phyloP scores from a whole-genome alignment of 768 basidiomycete species.

The Lentinula boryana region DNA sequence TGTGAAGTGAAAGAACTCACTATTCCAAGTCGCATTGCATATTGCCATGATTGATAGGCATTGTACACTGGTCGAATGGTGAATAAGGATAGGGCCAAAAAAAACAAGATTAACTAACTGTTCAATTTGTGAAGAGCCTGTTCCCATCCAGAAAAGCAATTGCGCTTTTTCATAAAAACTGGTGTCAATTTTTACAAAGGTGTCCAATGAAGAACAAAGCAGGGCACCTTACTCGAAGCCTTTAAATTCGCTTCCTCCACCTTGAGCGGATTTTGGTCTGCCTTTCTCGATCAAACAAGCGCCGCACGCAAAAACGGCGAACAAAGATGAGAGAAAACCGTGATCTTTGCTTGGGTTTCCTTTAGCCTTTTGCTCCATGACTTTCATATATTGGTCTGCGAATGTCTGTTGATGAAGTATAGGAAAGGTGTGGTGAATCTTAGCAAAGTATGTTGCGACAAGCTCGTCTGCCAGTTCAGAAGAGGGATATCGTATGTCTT shows the following conservation, averaged over 20 bases:
- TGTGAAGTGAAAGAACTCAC: not conserved
- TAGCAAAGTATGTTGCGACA: conserved; percentile 11
- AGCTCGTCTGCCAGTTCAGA: conserved; percentile 12
- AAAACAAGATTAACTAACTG: conserved; percentile 7
- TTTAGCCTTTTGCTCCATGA: conserved; percentile 8
- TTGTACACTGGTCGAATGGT: conserved; percentile 9
- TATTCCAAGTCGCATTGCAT: conserved; percentile 16
- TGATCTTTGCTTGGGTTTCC: conserved; percentile 9
- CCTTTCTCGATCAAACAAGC: conserved; percentile 7
- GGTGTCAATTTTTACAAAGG: not conserved
- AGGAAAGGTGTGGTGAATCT: conserved; percentile 14
- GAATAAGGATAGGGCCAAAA: not conserved
- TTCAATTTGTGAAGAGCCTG: conserved; percentile 12
- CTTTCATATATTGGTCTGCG: conserved; percentile 10
- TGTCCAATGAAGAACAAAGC: not conserved
- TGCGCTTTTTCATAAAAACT: conserved; percentile 13
- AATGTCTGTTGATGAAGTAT: conserved; percentile 14
- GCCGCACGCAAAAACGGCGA: conserved; percentile 15
- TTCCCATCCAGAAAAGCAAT: conserved; percentile 13
- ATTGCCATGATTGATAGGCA: conserved; percentile 13
- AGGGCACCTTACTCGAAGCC: conserved; percentile 11
- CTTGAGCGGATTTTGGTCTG: not conserved
- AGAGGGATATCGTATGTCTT: conserved; percentile 11
- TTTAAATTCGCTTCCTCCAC: conserved; percentile 6
- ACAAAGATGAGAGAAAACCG: conserved; percentile 10